These are phyloP conservation scores for Phyllachora maydis DNA, from an alignment of 2,329 filamentous ascomycete species.

Conservation along the genomic window DNA sequence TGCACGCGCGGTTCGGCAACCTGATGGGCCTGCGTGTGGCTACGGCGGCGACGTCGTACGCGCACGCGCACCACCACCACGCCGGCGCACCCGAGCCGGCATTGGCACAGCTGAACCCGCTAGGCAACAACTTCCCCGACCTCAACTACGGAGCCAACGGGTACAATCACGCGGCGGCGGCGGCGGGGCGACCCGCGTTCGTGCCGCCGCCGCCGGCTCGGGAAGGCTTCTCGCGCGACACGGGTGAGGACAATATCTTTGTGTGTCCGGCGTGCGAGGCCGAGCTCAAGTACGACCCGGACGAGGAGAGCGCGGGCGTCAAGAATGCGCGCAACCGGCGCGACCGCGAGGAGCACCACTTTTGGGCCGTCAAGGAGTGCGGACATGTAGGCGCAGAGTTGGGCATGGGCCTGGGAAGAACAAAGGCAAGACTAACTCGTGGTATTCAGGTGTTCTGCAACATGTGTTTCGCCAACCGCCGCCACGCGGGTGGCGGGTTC, in stretches of 20 bases:
- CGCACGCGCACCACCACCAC: background rate
- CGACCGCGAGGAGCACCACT: conserved; percentile 51
- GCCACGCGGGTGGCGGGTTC: conserved; percentile 18
- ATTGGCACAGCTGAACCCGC: too few species aligned
- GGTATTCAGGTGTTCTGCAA: conserved; percentile 38
- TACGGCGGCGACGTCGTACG: background rate
- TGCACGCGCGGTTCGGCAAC: background rate
- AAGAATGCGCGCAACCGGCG: conserved; percentile 17
- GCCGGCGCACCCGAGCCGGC: too few species aligned
- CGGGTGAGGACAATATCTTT: conserved; percentile 48
- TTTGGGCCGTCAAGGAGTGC: conserved; percentile 81
- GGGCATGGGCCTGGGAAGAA: too few species aligned
- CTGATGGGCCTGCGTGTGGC: background rate
- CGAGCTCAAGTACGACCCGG: conserved; percentile 58
- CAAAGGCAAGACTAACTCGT: too few species aligned
- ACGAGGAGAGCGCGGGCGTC: conserved; percentile 11
- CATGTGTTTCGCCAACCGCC: conserved; percentile 36
- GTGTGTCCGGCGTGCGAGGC: conserved; percentile 75
- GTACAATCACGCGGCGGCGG: conserved; percentile 11
- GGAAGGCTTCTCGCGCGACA: conserved; percentile 64
- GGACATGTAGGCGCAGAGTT: too few species aligned
- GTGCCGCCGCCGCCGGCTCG: conserved; percentile 42
- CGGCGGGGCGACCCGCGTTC: conserved; percentile 26
- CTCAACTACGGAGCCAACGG: conserved; percentile 13
- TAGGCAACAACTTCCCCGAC: conserved; percentile 9